Base-by-base conservation (phyloP, 2,329 filamentous ascomycete genomes). In the Venturia pyrina region DNA sequence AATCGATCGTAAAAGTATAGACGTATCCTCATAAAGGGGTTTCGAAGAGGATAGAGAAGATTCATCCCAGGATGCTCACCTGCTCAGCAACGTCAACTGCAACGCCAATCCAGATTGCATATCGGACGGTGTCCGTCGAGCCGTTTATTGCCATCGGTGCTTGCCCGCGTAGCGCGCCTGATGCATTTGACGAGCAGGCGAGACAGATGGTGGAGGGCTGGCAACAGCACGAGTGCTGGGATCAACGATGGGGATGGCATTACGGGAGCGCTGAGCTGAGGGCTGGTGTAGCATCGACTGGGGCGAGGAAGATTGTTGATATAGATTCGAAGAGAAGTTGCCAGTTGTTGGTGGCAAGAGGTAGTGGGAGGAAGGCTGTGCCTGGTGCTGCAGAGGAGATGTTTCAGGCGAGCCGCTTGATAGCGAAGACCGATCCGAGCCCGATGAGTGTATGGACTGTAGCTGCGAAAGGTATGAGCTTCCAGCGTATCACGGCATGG, bases 161-260 rank as follows among this genome's bases (percentile, higher is more conserved):
- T 40, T 66, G 43, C 40, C 40, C 71, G 67, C 44, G 71, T 70
- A 69, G 70, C 69, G 69, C 70, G 80, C 82, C 78, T 83, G 81
- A 80, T 87, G 85, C 81, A 85, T 83, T 79, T 78, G 76, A 70
- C 85, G 82, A 74, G 80, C 83, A 67, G 86, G 86, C 66, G 66
- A 66, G 73, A 88, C 83, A 69, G 84, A 87, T 68, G 88, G 88
- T 34, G 93, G 91, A 70, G 93, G 93, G 80, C 91, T 96, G 66
- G 91, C 88, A 82, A 97, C 89, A 73, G 92, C 87, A 74, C 95
- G 92, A 66, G 93, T 97, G 71, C 86, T 90, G 65, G 95, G 95
- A 82, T 99, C 96, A 78, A 98, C 91, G 76, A 99, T 99, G 67
- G 93, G 93, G 71, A 98, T 98, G 73, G 95, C 91, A 77, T 97